Percentiles rank a stretch among this genome's conserved stretches.
Conservation (phyloP, 2,329 filamentous ascomycete species). For the Phoma herbarum region DNA sequence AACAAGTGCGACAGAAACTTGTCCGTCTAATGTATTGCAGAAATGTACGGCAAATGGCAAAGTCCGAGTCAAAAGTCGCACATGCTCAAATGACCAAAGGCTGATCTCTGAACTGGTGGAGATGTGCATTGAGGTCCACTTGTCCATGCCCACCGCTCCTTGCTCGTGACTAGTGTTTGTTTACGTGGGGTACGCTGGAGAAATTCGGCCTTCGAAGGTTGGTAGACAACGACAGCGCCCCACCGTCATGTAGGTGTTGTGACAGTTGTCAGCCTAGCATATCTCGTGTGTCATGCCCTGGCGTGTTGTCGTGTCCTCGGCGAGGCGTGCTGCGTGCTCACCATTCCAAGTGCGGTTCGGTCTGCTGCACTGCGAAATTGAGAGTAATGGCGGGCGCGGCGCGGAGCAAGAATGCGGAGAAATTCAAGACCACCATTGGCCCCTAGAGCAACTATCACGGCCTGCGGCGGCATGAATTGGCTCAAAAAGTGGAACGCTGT, state of each 20-base stretch:
- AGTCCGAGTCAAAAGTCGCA: neutral
- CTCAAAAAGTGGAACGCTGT: conserved; percentile 37
- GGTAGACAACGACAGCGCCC: conserved; percentile 9
- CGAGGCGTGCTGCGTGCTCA: conserved; percentile 24
- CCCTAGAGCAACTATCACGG: conserved; percentile 23
- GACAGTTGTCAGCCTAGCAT: conserved; percentile 23
- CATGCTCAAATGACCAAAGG: neutral
- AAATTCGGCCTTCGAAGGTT: conserved; percentile 4
- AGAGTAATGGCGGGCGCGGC: conserved; percentile 34
- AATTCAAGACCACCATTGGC: conserved; percentile 36
- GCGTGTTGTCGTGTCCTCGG: conserved; percentile 19
- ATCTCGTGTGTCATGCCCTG: conserved; percentile 5
- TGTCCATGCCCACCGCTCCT: conserved; percentile 11
- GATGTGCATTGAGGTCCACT: conserved; percentile 5
- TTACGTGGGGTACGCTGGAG: conserved; percentile 20
- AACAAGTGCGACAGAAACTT: neutral
- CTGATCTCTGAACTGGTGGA: conserved; percentile 12
- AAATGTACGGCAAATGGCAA: neutral
- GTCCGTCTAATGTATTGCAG: neutral
- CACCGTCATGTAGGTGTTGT: conserved; percentile 15
- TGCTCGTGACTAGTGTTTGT: conserved; percentile 7
- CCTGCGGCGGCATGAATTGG: conserved; percentile 30
- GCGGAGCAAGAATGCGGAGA: conserved; percentile 12
- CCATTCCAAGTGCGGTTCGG: conserved; percentile 31
- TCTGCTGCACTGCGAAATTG: conserved; percentile 34